Evolutionary conservation across 73 alveolate genomes (phyloP).

Genomic region (Blepharisma japonicum): DNA sequence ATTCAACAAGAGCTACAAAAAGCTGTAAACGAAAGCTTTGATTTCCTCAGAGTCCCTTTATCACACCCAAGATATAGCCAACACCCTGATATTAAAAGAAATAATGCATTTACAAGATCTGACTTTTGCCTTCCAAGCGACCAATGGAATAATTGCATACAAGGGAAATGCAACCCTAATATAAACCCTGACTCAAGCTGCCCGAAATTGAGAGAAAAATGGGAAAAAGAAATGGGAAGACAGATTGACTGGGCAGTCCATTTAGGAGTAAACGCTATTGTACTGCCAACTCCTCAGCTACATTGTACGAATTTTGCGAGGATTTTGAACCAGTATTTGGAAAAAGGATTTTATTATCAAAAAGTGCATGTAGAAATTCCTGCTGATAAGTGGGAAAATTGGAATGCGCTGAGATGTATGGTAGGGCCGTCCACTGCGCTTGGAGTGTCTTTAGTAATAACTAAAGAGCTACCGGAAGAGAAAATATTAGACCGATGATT

Average conservation of each 20-base stretch:
- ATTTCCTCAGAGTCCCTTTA: constrained; percentile 19
- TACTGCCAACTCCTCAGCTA: constrained; percentile 39
- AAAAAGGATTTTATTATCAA: constrained; percentile 38
- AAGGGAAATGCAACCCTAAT: not conserved
- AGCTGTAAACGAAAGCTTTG: not conserved
- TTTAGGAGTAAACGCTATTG: constrained; percentile 40
- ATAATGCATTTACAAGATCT: constrained; percentile 1
- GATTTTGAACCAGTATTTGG: constrained; percentile 33
- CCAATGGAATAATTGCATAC: constrained; percentile 28
- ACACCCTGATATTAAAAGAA: not conserved
- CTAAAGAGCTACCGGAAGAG: constrained; percentile 38
- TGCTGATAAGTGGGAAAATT: constrained; percentile 22
- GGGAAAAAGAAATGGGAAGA: constrained; percentile 45
- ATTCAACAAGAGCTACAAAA: not conserved
- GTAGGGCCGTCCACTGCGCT: constrained; percentile 32
- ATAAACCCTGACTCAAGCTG: constrained; percentile 45
- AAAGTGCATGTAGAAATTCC: constrained; percentile 36
- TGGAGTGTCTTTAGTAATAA: constrained; percentile 31
- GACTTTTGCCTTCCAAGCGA: not conserved
- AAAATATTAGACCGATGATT: constrained; percentile 36
- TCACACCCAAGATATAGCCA: not conserved
- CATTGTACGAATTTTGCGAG: constrained; percentile 45
- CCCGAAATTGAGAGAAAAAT: constrained; percentile 50
- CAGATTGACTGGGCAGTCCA: constrained; percentile 53
- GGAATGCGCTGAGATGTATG: constrained; percentile 36